Base-by-base conservation (phyloP, 768 basidiomycete species). In the Leccinum uliginosum region DNA sequence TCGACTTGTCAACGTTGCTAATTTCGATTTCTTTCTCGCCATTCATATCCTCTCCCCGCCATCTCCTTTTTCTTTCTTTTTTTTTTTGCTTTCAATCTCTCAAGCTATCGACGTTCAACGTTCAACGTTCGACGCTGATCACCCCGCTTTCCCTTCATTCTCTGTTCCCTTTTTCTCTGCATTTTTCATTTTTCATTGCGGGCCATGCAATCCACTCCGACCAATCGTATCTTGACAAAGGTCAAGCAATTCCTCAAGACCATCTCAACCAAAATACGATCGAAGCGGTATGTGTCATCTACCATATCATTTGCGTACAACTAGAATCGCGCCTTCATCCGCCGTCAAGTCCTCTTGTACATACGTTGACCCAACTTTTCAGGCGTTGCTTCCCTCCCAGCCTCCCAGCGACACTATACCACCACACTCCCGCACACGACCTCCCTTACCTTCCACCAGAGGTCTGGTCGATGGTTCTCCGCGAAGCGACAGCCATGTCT, bases 391-490 rank as follows among this genome's bases (percentile, higher is more conserved):
- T 19, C 40, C 8, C 53, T 32, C 55, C 46, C 32, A 29, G 47
- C 24, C 35, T 43, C 11, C 62, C 59, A 24, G 58, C 32, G 46
- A 58, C 48, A 44, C 71, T 56, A 15, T 61, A 59, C 45, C 61
- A 59, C 53, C 66, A 73, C 54, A 56, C 70, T 10, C 70, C 70
- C 1, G 70, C 71, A 17, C 71, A 65, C 43, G 70, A 71, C 54
- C 68, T 75, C n/a, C 78, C 77, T 15, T 59, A 69, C 55, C 75
- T 87, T 14, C 87, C 87, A 0, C 66, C 78, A 2, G 87, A 89
- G 62, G 65, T 89, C 7, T 89, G 87, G 87, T 71, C 81, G n/a
- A 68, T 79, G 62, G 80, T 89, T 56, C 71, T 89, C 52, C 81
- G 82, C 40, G 80, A 80, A 62, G 85, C 84, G 1, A 79, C 81